Evolutionary conservation across 495 filamentous ascomycete genomes (phyloP), one percentile per base, ranked within the genome.

Genomic region (Mytilinidion resinicola): DNA sequence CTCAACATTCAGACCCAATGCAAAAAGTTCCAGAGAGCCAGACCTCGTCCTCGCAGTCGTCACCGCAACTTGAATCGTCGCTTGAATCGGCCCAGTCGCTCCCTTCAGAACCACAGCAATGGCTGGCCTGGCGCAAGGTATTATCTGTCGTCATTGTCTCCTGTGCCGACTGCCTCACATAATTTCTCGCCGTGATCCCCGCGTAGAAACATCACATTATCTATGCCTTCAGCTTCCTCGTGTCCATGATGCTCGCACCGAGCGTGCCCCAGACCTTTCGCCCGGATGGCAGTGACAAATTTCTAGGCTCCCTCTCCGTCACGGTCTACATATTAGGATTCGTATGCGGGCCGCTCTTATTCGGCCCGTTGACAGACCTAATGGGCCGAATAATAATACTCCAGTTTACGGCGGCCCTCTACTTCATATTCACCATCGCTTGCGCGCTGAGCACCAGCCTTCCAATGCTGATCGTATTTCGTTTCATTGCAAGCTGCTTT

Each of bases 381-480:
- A 63, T 56, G 8, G 60, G 60, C 9, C 21, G 56, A 5, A 21
- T 55, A 11, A 9, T 19, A 4, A 53, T 62, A 9, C 44, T 62
- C 9, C 43, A 46, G 10, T 56, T 54, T 17, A 44, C 57, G 8
- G 33, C 33, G 4, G 10, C 42, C 5, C 8, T 62, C 7, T 62
- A 42, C 57, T 20, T 62, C 11, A 51, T 42, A 14, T 61, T 62
- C 57, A 60, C 48, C 14, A 46, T 62, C 43, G 74, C 69, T 15
- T 78, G 76, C 51, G 75, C 74, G 21, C 58, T 77, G 9, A 65
- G 71, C 12, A 70, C 67, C 12, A 67, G 57, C 33, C 36, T 76
- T 34, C 60, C 62, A 11, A 69, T 72, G 60, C 62, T 78, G 9
- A 71, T 78, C 14, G 72, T 71, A 35, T 75, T 77, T 49, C 75